Conservation (phyloP, 352 stramenopile species). For the Peronospora farinosa region DNA sequence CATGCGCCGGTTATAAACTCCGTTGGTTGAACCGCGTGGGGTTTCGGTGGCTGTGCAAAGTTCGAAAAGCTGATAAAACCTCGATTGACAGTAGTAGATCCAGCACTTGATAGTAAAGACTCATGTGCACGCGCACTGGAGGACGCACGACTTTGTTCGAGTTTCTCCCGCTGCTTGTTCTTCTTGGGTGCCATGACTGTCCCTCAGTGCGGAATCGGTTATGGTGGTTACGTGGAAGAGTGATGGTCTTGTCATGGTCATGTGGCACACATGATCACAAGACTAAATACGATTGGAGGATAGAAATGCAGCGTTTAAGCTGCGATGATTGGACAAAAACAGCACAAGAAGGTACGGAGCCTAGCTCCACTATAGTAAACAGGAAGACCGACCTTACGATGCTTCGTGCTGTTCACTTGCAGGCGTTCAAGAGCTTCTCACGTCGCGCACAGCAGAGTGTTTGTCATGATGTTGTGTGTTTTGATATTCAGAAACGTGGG, state of each 20-base stretch:
- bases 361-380: too few species aligned
- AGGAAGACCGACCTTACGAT: slow-evolving; percentile 16
- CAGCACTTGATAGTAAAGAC: slow-evolving; percentile 36
- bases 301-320: neutral
- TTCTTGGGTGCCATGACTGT: slow-evolving; percentile 48
- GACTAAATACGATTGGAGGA: slow-evolving; percentile 20
- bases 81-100: neutral
- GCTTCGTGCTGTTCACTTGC: slow-evolving; percentile 40
- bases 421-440: slow-evolving; percentile 40
- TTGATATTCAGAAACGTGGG: neutral
- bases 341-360: neutral
- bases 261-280: slow-evolving; percentile 3
- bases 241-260: slow-evolving; percentile 10
- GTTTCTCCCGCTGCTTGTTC: slow-evolving; percentile 86
- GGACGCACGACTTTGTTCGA: slow-evolving; percentile 73
- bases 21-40: slow-evolving; percentile 12
- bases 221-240: slow-evolving; percentile 1
- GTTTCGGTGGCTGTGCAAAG: slow-evolving; percentile 41
- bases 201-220: too few species aligned
- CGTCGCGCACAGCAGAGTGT: slow-evolving; percentile 12
- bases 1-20: slow-evolving; percentile 13
- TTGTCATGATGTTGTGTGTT: neutral
- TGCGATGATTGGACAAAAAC: neutral
- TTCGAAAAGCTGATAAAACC: slow-evolving; percentile 72
- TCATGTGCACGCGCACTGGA: slow-evolving; percentile 74